phyloP scores from a whole-genome alignment of 805 yeast species.

The Suhomyces kilbournensis region DNA sequence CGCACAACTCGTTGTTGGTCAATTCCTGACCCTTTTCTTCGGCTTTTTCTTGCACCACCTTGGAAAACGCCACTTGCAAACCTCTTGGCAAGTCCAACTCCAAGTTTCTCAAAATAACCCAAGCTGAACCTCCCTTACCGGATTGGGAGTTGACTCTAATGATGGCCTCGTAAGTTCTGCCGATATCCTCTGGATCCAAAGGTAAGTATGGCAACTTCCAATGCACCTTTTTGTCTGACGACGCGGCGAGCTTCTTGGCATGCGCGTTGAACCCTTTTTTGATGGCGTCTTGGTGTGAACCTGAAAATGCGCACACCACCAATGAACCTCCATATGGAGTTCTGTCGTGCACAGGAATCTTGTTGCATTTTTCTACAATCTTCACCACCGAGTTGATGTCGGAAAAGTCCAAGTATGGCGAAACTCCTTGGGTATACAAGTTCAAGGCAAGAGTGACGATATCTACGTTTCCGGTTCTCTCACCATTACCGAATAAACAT shows the following conservation, averaged over 20 bases:
- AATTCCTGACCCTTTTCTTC: slow-evolving; percentile 73
- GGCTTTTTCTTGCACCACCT: slow-evolving; percentile 65
- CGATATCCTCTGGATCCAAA: slow-evolving; percentile 79
- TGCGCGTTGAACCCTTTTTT: slow-evolving; percentile 70
- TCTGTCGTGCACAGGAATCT: slow-evolving; percentile 73
- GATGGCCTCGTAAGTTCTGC: slow-evolving; percentile 89
- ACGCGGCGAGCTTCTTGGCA: slow-evolving; percentile 35
- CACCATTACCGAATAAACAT: slow-evolving; percentile 82
- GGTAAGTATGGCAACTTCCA: slow-evolving; percentile 85
- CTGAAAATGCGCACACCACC: slow-evolving; percentile 80
- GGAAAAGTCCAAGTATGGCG: slow-evolving; percentile 69
- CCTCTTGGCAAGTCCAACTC: slow-evolving; percentile 82
- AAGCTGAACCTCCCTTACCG: slow-evolving; percentile 88
- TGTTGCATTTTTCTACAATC: slow-evolving; percentile 74
- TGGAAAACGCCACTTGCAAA: slow-evolving; percentile 72
- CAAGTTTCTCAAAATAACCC: slow-evolving; percentile 74
- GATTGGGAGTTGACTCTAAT: slow-evolving; percentile 85
- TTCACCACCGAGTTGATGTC: slow-evolving; percentile 65
- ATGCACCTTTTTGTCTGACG: slow-evolving; percentile 33
- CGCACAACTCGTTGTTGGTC: slow-evolving; percentile 58
- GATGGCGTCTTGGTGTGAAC: slow-evolving; percentile 87
- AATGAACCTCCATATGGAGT: slow-evolving; percentile 83
- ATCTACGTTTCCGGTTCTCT: slow-evolving; percentile 85
- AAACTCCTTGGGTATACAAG: slow-evolving; percentile 73
- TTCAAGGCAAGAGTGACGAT: slow-evolving; percentile 74